Percentiles rank a stretch among this genome's conserved stretches.
phyloP scores from a whole-genome alignment of 495 filamentous ascomycete genomes.

The Lepidopterella palustris region DNA sequence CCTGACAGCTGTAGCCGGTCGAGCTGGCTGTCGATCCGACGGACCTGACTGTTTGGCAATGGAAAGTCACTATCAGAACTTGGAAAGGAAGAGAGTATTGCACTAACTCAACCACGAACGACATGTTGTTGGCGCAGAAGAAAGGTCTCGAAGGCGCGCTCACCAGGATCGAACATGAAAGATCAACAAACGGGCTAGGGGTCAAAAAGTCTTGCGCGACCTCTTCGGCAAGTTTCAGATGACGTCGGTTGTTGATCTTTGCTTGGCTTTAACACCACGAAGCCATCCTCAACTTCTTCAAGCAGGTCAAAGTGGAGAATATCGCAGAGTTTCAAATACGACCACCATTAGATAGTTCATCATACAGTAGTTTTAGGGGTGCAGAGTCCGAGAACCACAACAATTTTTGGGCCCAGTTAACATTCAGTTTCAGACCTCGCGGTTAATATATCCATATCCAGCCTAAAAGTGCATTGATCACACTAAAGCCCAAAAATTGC shows the following conservation, averaged over 20 bases:
- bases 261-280: neutral
- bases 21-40: slow-evolving; percentile 68
- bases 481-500: too few species aligned
- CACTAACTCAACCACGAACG: slow-evolving; percentile 31
- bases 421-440: too few species aligned
- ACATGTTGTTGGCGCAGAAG: slow-evolving; percentile 23
- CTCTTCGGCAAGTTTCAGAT: neutral
- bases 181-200: neutral
- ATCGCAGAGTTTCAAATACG: too few species aligned
- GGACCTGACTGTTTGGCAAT: slow-evolving; percentile 58
- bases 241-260: neutral
- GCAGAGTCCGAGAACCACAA: too few species aligned
- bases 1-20: slow-evolving; percentile 60
- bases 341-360: too few species aligned
- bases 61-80: slow-evolving; percentile 6
- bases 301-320: too few species aligned
- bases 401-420: too few species aligned
- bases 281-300: neutral
- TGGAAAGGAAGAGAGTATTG: neutral
- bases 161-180: neutral
- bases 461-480: too few species aligned
- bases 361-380: too few species aligned
- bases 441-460: too few species aligned
- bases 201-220: neutral
- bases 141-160: neutral